Evolutionary conservation across 2,329 filamentous ascomycete species (phyloP).

Genomic region (Verticillium isaacii): DNA sequence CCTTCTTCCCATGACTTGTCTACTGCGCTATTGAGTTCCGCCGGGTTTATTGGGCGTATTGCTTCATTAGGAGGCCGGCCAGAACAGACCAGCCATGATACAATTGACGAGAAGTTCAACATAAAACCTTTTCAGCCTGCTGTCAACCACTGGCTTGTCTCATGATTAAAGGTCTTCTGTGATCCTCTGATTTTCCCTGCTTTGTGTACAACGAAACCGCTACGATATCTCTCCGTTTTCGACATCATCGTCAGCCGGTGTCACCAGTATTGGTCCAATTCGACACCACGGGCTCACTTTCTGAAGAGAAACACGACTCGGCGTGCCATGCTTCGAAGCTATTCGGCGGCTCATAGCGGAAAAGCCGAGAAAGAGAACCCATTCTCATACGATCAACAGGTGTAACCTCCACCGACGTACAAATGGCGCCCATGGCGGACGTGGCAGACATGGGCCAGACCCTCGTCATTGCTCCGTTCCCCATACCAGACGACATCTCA

Average conservation of each 20-base stretch:
- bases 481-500: constrained; percentile 16
- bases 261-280: neutral
- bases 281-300: neutral
- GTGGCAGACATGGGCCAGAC: neutral
- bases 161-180: neutral
- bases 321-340: too few species aligned
- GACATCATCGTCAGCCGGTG: neutral
- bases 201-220: neutral
- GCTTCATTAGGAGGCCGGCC: neutral
- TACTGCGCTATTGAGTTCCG: neutral
- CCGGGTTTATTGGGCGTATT: neutral
- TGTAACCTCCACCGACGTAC: neutral
- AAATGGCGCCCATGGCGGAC: constrained; percentile 5
- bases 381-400: neutral
- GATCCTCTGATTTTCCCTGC: neutral
- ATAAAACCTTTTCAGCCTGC: neutral
- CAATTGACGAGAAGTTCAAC: neutral
- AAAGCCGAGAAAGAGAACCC: too few species aligned
- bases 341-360: too few species aligned
- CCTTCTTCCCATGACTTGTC: neutral
- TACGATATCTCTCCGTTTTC: neutral
- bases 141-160: neutral
- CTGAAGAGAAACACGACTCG: too few species aligned
- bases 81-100: neutral
- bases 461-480: neutral